These are phyloP conservation scores for Platanthera zijinensis DNA, from an alignment of 106 monocot species.

Conservation along the genomic window DNA sequence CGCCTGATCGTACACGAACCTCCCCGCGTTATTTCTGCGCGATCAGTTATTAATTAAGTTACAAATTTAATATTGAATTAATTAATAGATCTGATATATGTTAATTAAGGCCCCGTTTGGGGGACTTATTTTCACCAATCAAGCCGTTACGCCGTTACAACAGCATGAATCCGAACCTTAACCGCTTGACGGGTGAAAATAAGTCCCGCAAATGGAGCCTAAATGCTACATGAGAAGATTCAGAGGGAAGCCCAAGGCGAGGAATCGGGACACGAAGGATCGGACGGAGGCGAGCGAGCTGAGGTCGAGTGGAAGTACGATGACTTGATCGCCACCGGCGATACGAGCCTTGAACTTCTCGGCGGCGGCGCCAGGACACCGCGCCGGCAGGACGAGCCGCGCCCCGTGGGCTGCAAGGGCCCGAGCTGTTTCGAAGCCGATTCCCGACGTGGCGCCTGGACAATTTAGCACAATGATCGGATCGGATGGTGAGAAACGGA, in stretches of 20 bases:
- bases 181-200: too few species aligned
- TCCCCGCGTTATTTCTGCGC: constrained; percentile 59
- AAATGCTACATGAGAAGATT: constrained; percentile 42
- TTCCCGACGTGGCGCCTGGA: constrained; percentile 61
- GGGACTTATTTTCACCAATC: too few species aligned
- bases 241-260: constrained; percentile 42
- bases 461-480: neutral
- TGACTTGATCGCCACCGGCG: constrained; percentile 16
- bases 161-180: too few species aligned
- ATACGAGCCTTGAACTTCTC: constrained; percentile 25
- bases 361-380: constrained; percentile 31
- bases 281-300: constrained; percentile 43
- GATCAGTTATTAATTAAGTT: neutral
- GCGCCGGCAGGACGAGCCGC: constrained; percentile 40
- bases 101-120: neutral
- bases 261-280: constrained; percentile 34
- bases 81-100: neutral
- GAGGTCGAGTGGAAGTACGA: constrained; percentile 33
- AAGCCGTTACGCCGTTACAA: too few species aligned
- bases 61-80: neutral
- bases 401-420: constrained; percentile 41
- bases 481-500: neutral
- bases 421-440: constrained; percentile 52
- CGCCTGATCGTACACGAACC: constrained; percentile 20
- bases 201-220: too few species aligned